Base-by-base conservation (phyloP, 768 basidiomycete species). In the Austroboletus festivus region DNA sequence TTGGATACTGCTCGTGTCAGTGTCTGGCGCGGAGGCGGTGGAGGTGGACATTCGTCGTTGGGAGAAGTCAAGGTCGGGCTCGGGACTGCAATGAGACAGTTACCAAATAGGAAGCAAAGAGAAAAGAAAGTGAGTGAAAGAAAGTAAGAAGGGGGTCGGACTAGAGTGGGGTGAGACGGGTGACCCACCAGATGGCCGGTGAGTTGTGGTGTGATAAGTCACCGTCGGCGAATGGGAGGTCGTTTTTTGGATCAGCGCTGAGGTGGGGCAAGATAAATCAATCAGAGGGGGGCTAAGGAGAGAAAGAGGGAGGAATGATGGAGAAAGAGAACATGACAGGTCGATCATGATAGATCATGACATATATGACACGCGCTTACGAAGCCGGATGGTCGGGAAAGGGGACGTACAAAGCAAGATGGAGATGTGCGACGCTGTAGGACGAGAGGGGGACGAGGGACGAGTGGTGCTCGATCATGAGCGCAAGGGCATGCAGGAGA, bases 31-130 rank as follows among this genome's bases (percentile, higher is more conserved):
- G 15, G 86, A 87, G 50, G 80, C 76, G 43, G 81, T 83, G 54
- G 84, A 86, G 64, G 78, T 76, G 68, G 88, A 89, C 88, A 90
- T 89, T 62, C 86, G 84, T 61, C 86, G 77, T 48, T 54, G 54
- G 51, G 60, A 26, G 39, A 85, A 81, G 67, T 81, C 80, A 54
- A 79, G 60, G 65, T 77, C 80, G 52, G 74, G 57, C 39, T 76
- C 71, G 51, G 71, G 59, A 59, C 73, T 75, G 62, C 41, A 13
- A 38, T 13, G 46, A 55, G 44, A 53, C 46, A 55, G 49, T 46
- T 34, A 42, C 46, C 35, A 51, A 50, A 53, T 42, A 51, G 33
- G 43, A 45, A 43, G 40, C 44, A 41, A 31, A 47, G 46, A 23
- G 44, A 50, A 47, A 52, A 40, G 22, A 23, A 50, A 31, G 43